Conservation (phyloP, 2,329 filamentous ascomycete species). For the Passalora sequoiae region DNA sequence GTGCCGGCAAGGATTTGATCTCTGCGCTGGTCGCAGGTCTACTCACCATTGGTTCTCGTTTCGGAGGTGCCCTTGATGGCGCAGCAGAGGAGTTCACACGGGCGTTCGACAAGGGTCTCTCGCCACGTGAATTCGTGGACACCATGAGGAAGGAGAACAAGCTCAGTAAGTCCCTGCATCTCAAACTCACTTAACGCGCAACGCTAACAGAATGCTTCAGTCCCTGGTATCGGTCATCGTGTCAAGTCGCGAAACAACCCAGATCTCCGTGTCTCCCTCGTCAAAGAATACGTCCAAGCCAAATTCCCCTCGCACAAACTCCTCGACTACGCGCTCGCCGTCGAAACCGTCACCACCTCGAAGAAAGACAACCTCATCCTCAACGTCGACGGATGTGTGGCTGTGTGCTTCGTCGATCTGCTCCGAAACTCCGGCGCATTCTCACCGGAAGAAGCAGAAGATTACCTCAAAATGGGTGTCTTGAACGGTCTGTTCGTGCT, state of each 20-base stretch:
- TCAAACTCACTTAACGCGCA: too few relatives aligned
- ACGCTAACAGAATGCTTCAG: constrained; percentile 38
- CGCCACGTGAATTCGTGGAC: constrained; percentile 97
- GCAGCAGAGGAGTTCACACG: constrained; percentile 98
- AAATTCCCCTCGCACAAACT: constrained; percentile 98
- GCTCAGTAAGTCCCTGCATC: constrained; percentile 71
- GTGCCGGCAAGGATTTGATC: constrained; percentile 98
- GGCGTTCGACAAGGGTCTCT: constrained; percentile 96
- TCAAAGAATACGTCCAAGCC: constrained; percentile 97
- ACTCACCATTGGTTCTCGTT: constrained; percentile 93
- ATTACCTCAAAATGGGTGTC: constrained; percentile 98
- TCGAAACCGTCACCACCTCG: constrained; percentile 95
- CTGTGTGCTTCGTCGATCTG: constrained; percentile 97
- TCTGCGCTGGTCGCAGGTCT: constrained; percentile 92
- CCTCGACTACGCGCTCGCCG: constrained; percentile 95
- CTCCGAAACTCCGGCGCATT: constrained; percentile 98
- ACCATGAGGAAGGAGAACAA: constrained; percentile 99
- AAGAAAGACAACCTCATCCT: constrained; percentile 99
- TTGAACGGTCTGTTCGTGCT: constrained; percentile 99
- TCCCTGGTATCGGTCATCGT: constrained; percentile 97
- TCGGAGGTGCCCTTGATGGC: constrained; percentile 96
- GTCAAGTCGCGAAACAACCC: constrained; percentile 99
- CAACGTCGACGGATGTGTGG: constrained; percentile 96
- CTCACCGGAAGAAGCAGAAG: constrained; percentile 91
- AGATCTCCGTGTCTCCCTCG: constrained; percentile 97